Evolutionary conservation across 495 filamentous ascomycete species (phyloP).

Genomic region (Filosporella fistucella): DNA sequence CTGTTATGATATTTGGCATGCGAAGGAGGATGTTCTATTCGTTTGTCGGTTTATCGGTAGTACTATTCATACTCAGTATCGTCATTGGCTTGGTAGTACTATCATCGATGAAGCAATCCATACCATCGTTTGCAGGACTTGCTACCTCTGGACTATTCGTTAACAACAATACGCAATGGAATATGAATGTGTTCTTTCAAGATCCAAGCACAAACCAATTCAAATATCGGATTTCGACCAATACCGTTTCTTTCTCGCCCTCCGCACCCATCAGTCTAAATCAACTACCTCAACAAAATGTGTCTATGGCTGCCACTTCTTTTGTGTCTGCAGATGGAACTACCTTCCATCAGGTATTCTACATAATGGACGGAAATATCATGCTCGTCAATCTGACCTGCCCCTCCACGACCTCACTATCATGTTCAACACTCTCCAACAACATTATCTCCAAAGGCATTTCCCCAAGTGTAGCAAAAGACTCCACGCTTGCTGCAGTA

Average conservation of each 20-base stretch:
- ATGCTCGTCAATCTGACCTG: background rate
- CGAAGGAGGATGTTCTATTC: no score
- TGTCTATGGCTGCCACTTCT: background rate
- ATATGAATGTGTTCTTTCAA: background rate
- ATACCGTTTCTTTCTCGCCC: background rate
- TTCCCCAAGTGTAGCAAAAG: background rate
- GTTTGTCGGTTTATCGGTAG: no score
- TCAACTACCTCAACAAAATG: background rate
- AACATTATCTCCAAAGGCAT: background rate
- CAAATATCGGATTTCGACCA: background rate
- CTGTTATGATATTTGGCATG: no score
- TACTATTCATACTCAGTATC: background rate
- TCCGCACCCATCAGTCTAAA: background rate
- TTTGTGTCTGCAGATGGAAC: background rate
- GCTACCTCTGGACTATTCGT: background rate
- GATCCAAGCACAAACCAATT: background rate
- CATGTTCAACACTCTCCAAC: background rate
- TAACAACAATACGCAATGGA: background rate
- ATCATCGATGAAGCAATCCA: background rate
- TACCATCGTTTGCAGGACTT: background rate
- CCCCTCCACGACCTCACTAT: background rate
- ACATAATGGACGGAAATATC: background rate
- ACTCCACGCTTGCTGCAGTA: constrained; percentile 1
- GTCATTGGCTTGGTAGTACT: background rate
- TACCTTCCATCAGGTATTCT: constrained; percentile 1